These are phyloP conservation scores for Fusarium sororula DNA, from an alignment of 2,329 filamentous ascomycete genomes.

Conservation along the genomic window DNA sequence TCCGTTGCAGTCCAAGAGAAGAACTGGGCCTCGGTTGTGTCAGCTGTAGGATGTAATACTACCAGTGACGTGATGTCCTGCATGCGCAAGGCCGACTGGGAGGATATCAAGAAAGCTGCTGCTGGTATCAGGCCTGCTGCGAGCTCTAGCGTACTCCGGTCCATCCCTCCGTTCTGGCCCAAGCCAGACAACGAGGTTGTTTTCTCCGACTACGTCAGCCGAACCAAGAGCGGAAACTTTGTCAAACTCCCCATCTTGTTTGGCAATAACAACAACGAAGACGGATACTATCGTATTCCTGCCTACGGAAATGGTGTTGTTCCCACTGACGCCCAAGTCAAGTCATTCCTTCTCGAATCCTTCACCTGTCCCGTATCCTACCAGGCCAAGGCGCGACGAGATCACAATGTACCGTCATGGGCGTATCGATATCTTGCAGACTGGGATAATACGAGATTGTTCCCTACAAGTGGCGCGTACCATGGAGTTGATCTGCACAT, in stretches of 20 bases:
- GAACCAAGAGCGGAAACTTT: conserved; percentile 49
- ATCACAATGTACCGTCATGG: conserved; percentile 52
- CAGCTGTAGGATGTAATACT: conserved; percentile 50
- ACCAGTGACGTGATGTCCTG: conserved; percentile 46
- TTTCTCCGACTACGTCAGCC: conserved; percentile 51
- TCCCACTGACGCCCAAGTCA: conserved; percentile 50
- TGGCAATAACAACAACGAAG: conserved; percentile 57
- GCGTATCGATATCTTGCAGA: conserved; percentile 59
- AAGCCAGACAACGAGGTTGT: conserved; percentile 52
- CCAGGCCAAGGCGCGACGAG: conserved; percentile 48
- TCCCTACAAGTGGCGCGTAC: conserved; percentile 57
- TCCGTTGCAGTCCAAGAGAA: conserved; percentile 44
- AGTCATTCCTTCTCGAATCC: conserved; percentile 53
- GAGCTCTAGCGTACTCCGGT: conserved; percentile 49
- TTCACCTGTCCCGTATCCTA: conserved; percentile 57
- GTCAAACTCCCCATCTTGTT: conserved; percentile 53
- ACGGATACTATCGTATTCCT: conserved; percentile 57
- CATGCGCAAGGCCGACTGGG: conserved; percentile 49
- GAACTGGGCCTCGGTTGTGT: conserved; percentile 55
- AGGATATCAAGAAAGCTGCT: conserved; percentile 50
- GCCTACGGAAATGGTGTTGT: conserved; percentile 51
- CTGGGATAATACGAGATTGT: conserved; percentile 59
- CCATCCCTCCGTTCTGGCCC: conserved; percentile 54
- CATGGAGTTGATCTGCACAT: conserved; percentile 60
- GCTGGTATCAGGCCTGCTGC: conserved; percentile 45